Evolutionary conservation across 2,329 filamentous ascomycete species (phyloP).

Genomic region (Pseudovirgaria hyperparasitica): DNA sequence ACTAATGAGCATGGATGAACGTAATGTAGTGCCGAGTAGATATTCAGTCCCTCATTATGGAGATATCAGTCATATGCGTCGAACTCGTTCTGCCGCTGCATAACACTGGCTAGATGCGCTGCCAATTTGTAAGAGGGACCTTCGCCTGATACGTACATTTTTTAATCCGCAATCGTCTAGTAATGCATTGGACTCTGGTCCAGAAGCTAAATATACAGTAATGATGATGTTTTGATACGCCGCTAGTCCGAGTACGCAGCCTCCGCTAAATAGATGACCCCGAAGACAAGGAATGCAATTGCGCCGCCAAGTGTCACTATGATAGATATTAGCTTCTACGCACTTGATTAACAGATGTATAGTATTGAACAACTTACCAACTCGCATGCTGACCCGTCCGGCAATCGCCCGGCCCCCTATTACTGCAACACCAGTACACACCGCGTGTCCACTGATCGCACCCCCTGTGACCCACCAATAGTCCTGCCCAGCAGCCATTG

Average conservation of each 20-base stretch:
- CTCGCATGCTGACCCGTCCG: conserved; percentile 84
- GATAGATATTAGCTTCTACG: conserved; percentile 12
- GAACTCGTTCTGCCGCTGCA: no score
- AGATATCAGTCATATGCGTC: no score
- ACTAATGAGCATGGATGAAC: no score
- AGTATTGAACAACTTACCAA: conserved; percentile 53
- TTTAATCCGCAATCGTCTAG: no score
- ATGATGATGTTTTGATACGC: no score
- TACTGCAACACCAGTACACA: conserved; percentile 85
- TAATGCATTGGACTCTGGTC: no score
- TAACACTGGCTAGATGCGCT: no score
- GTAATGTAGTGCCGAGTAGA: no score
- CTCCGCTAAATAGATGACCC: conserved; percentile 81
- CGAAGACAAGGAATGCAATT: conserved; percentile 79
- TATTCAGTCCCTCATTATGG: no score
- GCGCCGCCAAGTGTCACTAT: conserved; percentile 87
- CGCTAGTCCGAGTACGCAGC: conserved; percentile 46
- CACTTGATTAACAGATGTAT: conserved; percentile 3
- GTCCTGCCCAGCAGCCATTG: conserved; percentile 95
- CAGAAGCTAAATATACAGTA: no score
- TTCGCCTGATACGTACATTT: no score
- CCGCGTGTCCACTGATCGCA: conserved; percentile 70
- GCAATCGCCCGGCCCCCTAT: conserved; percentile 87
- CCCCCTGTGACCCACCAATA: conserved; percentile 98
- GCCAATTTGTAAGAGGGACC: no score